These are phyloP conservation scores for Ophiocordyceps sinensis DNA, from an alignment of 2,329 filamentous ascomycete species.

Conservation along the genomic window DNA sequence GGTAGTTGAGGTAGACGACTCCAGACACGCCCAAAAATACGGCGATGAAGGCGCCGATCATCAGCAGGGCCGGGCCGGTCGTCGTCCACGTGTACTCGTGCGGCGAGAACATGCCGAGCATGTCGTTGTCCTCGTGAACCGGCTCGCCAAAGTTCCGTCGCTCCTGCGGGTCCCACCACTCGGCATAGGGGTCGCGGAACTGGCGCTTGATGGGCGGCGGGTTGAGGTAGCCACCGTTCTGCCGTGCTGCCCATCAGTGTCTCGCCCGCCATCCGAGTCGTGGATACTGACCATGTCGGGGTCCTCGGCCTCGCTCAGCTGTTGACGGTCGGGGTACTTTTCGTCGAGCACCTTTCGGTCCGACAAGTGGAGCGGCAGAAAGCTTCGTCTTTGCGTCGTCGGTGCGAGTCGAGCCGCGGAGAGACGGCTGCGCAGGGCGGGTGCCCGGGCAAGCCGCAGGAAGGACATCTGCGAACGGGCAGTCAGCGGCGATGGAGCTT, in stretches of 20 bases:
- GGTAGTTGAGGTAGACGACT: conserved; percentile 53
- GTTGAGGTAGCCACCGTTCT: conserved; percentile 80
- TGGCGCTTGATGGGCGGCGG: conserved; percentile 70
- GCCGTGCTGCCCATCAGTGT: conserved; percentile 10
- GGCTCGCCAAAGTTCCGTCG: conserved; percentile 94
- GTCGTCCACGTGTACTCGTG: conserved; percentile 77
- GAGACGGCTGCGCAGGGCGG: conserved; percentile 27
- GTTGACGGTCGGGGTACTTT: conserved; percentile 34
- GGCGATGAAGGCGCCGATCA: conserved; percentile 53
- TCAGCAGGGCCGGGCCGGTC: conserved; percentile 52
- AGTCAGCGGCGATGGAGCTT: neutral
- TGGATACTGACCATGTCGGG: conserved; percentile 44
- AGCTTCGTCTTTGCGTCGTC: conserved; percentile 41
- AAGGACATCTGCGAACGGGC: conserved; percentile 40
- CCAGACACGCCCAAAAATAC: conserved; percentile 51
- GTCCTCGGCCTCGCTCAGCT: conserved; percentile 44
- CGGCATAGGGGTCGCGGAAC: conserved; percentile 80
- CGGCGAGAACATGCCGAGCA: conserved; percentile 76
- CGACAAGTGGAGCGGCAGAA: conserved; percentile 35
- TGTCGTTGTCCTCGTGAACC: conserved; percentile 91
- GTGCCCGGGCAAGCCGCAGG: conserved; percentile 40
- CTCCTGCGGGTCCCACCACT: conserved; percentile 98
- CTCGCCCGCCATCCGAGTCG: neutral
- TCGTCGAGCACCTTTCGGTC: conserved; percentile 32
- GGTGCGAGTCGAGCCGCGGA: conserved; percentile 34